phyloP scores from a whole-genome alignment of 2,329 filamentous ascomycete genomes.

The Alternaria gaisen region DNA sequence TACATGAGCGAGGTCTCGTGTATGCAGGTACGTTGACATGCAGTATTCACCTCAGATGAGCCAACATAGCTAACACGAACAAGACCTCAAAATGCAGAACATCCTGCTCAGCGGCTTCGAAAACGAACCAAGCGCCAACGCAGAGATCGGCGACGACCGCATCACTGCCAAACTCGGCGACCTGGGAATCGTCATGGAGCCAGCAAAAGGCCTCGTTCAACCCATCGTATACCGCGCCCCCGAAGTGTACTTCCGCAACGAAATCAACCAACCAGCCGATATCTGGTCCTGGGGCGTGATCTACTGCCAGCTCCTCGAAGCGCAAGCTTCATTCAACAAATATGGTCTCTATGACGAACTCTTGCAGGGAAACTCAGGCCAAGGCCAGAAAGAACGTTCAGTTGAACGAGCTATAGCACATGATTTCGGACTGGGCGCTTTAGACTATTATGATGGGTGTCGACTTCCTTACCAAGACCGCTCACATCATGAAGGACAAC shows the following conservation, averaged over 20 bases:
- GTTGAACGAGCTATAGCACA: conserved; percentile 18
- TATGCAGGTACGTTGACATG: conserved; percentile 14
- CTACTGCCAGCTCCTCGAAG: conserved; percentile 21
- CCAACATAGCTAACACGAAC: not conserved
- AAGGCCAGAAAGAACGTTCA: conserved; percentile 14
- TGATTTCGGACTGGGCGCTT: conserved; percentile 10
- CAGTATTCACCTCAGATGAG: not conserved
- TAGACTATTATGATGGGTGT: conserved; percentile 17
- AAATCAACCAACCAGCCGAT: conserved; percentile 18
- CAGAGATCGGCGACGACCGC: not conserved
- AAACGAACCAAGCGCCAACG: conserved; percentile 1
- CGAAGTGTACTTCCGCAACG: conserved; percentile 21
- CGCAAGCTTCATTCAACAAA: conserved; percentile 18
- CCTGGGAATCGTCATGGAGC: conserved; percentile 23
- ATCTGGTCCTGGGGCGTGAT: conserved; percentile 23
- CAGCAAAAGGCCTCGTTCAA: conserved; percentile 19
- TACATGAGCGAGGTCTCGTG: conserved; percentile 17
- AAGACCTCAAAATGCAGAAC: conserved; percentile 22
- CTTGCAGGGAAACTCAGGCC: not conserved
- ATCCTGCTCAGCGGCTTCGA: conserved; percentile 18
- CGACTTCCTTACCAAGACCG: conserved; percentile 13
- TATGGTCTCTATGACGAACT: conserved; percentile 20
- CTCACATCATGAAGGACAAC: conserved; percentile 14
- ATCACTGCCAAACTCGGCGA: conserved; percentile 20
- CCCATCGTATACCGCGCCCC: conserved; percentile 22